A percentile compares a stretch with the other conserved stretches of the same genome.
phyloP scores from a whole-genome alignment of 352 stramenopile species.

The Labyrinthula sp. region DNA sequence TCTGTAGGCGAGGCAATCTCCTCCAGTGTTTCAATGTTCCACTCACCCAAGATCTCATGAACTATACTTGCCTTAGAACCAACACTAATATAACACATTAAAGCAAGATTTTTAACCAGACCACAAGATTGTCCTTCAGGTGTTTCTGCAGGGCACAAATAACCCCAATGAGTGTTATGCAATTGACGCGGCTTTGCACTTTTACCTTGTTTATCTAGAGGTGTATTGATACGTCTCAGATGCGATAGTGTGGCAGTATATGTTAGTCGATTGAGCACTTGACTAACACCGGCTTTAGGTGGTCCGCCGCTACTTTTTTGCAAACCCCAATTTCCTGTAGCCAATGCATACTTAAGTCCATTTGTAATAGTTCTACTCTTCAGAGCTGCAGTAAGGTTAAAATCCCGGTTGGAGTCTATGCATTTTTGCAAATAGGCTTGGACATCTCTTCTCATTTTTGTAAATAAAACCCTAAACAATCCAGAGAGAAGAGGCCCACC shows the following conservation, averaged over 20 bases:
- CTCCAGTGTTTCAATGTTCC: constrained; percentile 86
- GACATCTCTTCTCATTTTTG: constrained; percentile 95
- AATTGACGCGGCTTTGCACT: constrained; percentile 94
- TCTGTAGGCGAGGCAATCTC: constrained; percentile 88
- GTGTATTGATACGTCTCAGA: constrained; percentile 92
- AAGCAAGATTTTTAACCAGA: constrained; percentile 90
- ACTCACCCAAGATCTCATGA: constrained; percentile 93
- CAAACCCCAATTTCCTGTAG: constrained; percentile 96
- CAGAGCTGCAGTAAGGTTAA: constrained; percentile 64
- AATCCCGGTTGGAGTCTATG: constrained; percentile 39
- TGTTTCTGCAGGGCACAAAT: constrained; percentile 75
- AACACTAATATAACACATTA: constrained; percentile 95
- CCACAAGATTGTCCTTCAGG: constrained; percentile 43
- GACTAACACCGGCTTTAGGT: constrained; percentile 89
- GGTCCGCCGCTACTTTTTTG: constrained; percentile 68
- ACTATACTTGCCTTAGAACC: constrained; percentile 71
- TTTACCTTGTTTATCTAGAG: constrained; percentile 92
- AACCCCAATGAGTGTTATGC: constrained; percentile 99
- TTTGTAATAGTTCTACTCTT: constrained; percentile 92
- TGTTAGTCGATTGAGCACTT: constrained; percentile 96
- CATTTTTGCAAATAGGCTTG: constrained; percentile 58
- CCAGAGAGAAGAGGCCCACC: constrained; percentile 84
- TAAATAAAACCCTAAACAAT: constrained; percentile 92
- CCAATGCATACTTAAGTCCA: constrained; percentile 91
- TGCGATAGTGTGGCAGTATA: constrained; percentile 95